Base-by-base conservation (phyloP, 2,329 filamentous ascomycete species). In the Macrophomina tecta region DNA sequence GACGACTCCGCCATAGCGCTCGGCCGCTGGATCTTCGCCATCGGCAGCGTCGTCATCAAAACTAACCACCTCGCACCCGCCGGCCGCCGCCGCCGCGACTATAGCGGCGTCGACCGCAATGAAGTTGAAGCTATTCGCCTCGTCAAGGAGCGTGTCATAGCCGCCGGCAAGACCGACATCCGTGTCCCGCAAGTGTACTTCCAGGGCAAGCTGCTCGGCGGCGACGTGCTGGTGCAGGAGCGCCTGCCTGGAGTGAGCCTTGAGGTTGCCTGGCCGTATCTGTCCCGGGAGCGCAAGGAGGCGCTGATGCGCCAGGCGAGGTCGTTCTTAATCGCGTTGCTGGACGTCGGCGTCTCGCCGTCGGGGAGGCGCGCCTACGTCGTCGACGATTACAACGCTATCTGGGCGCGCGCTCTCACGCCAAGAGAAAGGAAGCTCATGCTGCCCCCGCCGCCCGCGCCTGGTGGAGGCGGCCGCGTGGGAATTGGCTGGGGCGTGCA, bases 51-150 rank as follows among this genome's bases (percentile, higher is more conserved):
- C 14, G 66, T 69, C 16, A 32, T 70, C 63, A 69, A 70, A 46
- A 68, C 69, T 1, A 70, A 64, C 36, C 68, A 69, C 36, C 42
- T 69, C 36, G 68, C 66, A 32, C 56, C 48, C 18, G n/a, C 53
- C 16, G 53, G 64, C 34, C 45, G 61, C 46, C 40, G 34, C 16
- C 32, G 48, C 45, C 70, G 70, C 6, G 77, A 81, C 69, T 82
- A 77, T 70, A 78, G 79, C 11, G 80, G 76, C 64, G 76, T 77
- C 14, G 81, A 83, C 71, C 73, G 72, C 3, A 83, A 83, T 67
- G 80, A 83, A 66, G 64, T 77, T 1, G 48, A 71, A n/a, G 80
- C 78, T 28, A 73, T 72, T 69, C 62, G 69, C 64, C 40, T 81
- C n/a, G 79, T 75, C 28, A 75, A 70, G 66, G 67, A 61, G 1